Evolutionary conservation across 352 stramenopile genomes (phyloP).

Genomic region (Phytophthora hybrid): DNA sequence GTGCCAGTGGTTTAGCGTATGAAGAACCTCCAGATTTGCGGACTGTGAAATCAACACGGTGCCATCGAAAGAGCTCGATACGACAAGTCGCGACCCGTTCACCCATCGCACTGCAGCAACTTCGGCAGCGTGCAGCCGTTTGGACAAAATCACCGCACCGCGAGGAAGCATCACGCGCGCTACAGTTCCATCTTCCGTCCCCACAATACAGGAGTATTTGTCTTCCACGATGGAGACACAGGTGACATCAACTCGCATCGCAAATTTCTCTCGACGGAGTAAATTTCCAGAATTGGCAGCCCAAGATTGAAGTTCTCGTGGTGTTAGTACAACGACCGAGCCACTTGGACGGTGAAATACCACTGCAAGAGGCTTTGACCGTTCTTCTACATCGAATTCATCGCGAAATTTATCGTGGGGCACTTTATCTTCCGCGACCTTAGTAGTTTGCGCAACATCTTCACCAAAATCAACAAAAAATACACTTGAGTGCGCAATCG

Average conservation of each 20-base stretch:
- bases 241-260: slow-evolving; percentile 40
- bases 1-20: slow-evolving; percentile 57
- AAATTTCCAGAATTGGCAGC: slow-evolving; percentile 32
- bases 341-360: slow-evolving; percentile 37
- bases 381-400: slow-evolving; percentile 32
- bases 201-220: slow-evolving; percentile 54
- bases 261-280: slow-evolving; percentile 26
- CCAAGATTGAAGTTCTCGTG: slow-evolving; percentile 43
- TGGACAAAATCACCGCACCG: slow-evolving; percentile 39
- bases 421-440: background rate
- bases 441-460: background rate
- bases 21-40: slow-evolving; percentile 44
- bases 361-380: slow-evolving; percentile 45
- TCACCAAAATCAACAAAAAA: slow-evolving; percentile 59
- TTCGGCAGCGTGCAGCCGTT: slow-evolving; percentile 34
- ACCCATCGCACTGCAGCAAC: slow-evolving; percentile 39
- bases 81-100: slow-evolving; percentile 21
- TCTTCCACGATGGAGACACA: slow-evolving; percentile 47
- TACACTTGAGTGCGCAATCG: slow-evolving; percentile 59
- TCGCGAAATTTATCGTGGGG: background rate
- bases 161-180: slow-evolving; percentile 51
- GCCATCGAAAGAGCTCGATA: slow-evolving; percentile 43
- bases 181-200: slow-evolving; percentile 47
- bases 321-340: slow-evolving; percentile 46
- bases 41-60: slow-evolving; percentile 45